phyloP scores from a whole-genome alignment of 192 early-diverging fungal genomes.

The Backusella circina region DNA sequence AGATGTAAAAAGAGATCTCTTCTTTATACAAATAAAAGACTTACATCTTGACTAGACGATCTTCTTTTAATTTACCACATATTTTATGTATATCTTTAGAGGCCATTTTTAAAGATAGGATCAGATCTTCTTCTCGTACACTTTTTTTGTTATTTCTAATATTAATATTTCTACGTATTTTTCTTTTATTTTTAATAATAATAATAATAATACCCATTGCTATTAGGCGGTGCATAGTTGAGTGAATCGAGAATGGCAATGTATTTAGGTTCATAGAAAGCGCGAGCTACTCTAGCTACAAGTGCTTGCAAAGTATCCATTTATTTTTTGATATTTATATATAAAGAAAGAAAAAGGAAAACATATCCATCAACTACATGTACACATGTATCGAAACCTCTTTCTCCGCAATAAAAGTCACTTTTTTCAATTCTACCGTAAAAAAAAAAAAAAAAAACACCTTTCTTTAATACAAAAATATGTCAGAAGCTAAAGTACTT shows the following conservation, averaged over 20 bases:
- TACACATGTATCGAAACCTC: background rate
- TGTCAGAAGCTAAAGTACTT: background rate
- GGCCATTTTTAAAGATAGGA: constrained; percentile 58
- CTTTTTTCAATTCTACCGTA: no score
- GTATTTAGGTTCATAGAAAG: constrained; percentile 77
- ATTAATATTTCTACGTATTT: background rate
- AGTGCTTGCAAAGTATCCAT: constrained; percentile 55
- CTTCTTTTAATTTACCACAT: constrained; percentile 74
- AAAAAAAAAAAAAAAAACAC: background rate
- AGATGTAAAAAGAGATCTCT: background rate
- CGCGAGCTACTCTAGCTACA: constrained; percentile 73
- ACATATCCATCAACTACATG: no score
- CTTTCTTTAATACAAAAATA: background rate
- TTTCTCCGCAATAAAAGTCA: background rate
- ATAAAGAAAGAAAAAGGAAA: background rate
- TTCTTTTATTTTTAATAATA: background rate
- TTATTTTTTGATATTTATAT: background rate
- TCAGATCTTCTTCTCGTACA: constrained; percentile 77
- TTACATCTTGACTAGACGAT: constrained; percentile 72
- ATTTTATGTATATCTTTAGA: constrained; percentile 71
- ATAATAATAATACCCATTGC: constrained; percentile 20
- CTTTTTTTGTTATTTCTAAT: no score
- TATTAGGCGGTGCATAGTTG: constrained; percentile 42
- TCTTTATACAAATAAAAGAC: background rate
- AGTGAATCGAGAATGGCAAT: constrained; percentile 84